Evolutionary conservation across 164 flowering plant genomes (phyloP).

Genomic region (Kingdonia uniflora): DNA sequence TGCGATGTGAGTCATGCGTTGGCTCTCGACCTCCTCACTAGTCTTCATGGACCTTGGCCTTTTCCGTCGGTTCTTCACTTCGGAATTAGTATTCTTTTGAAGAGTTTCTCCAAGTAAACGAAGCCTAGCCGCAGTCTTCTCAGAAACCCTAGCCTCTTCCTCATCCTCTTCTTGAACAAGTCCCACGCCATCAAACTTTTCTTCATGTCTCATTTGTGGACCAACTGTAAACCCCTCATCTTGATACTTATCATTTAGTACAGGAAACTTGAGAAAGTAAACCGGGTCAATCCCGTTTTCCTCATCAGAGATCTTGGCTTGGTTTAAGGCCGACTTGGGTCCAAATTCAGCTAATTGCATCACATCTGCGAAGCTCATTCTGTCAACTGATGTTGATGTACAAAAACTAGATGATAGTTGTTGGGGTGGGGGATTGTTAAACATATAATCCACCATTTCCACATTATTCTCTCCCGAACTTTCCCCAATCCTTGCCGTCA

Average conservation of each 20-base stretch:
- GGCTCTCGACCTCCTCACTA: constrained; percentile 92
- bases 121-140: constrained; percentile 32
- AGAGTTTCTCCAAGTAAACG: constrained; percentile 30
- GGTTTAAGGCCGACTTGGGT: constrained; percentile 54
- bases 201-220: constrained; percentile 8
- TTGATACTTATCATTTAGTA: constrained; percentile 49
- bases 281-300: constrained; percentile 62
- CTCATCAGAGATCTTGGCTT: constrained; percentile 31
- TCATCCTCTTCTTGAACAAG: constrained; percentile 17
- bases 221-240: constrained; percentile 19
- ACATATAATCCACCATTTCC: constrained; percentile 48
- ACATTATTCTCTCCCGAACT: constrained; percentile 14
- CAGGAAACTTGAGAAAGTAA: constrained; percentile 83
- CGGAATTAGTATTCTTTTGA: constrained; percentile 13
- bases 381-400: constrained; percentile 35
- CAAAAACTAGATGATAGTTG: constrained; percentile 18
- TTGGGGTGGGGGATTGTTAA: constrained; percentile 23
- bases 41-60: constrained; percentile 71
- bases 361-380: constrained; percentile 75
- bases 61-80: constrained; percentile 50
- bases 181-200: constrained; percentile 12
- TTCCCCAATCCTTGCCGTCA: constrained; percentile 21
- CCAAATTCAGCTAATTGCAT: constrained; percentile 95
- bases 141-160: constrained; percentile 21
- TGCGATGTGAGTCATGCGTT: constrained; percentile 95